Evolutionary conservation across 768 basidiomycete species (phyloP), one percentile per base, ranked within the genome.

Genomic region (Lanmaoa pseudosensibilis): DNA sequence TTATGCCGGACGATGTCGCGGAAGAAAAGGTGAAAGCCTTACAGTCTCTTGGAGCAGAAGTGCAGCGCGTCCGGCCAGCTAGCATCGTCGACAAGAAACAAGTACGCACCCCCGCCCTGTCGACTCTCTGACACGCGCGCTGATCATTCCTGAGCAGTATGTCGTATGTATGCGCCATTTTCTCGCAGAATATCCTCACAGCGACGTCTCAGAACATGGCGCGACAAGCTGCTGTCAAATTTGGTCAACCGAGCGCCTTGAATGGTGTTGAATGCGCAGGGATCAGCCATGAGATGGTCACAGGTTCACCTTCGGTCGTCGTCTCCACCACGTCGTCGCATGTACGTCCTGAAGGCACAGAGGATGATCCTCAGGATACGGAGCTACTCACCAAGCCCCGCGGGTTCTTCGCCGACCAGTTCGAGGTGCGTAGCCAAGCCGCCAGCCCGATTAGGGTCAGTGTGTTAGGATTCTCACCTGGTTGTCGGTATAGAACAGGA

Each of bases 61-160:
- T 98, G 1, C 89, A 92, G 66, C 82, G 89, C 50, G 93, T 95
- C 30, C 80, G 93, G n/a, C 93, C 94, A 5, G 90, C 92, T 5
- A 96, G 94, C 63, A 98, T 98, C 58, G 90, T 99, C 13, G 96
- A 98, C 75, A 92, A 93, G 74, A 94, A 93, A 69, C 94, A 97
- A 83, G 91, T 87, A 49, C 40, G 79, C 63, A 38, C 50, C 51
- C n/a, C 34, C 37, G 1, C 5, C 4, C 23, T 19, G 16, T n/a
- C 39, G 23, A 33, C 18, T 10, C 33, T 13, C 27, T 38, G 37
- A 30, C 30, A 8, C 49, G 4, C 50, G 23, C 15, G 50, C 19
- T 55, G 48, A 65, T 33, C 40, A 8, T 54, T 15, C 15, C 23
- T 56, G 48, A 2, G 12, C 60, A 88, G 84, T 88, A 86, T 65